phyloP scores from a whole-genome alignment of 768 basidiomycete species.

The Leccinum ochraceum region DNA sequence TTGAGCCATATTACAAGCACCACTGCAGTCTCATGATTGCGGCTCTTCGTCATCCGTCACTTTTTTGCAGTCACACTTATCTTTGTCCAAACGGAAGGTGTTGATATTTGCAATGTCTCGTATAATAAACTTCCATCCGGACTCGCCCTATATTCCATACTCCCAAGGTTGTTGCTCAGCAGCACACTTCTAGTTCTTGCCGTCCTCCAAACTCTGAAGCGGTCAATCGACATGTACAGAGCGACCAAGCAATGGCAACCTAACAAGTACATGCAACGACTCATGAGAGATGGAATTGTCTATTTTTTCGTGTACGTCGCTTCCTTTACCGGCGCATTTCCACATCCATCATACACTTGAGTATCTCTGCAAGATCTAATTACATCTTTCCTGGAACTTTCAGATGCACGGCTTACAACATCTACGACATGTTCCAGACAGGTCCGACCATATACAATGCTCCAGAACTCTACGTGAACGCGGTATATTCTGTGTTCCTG shows the following conservation, averaged over 20 bases:
- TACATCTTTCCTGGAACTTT: neutral
- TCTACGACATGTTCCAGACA: neutral
- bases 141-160: neutral
- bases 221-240: slow-evolving; percentile 4
- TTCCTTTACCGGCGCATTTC: neutral
- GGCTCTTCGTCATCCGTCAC: neutral
- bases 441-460: neutral
- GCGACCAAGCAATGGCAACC: slow-evolving; percentile 12
- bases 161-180: slow-evolving; percentile 2
- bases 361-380: neutral
- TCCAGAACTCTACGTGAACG: neutral
- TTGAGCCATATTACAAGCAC: neutral
- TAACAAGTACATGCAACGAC: slow-evolving; percentile 9
- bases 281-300: slow-evolving; percentile 8
- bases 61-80: neutral
- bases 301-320: slow-evolving; percentile 14
- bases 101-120: slow-evolving; percentile 2
- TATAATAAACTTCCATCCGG: neutral
- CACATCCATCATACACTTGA: neutral
- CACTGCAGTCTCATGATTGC: neutral
- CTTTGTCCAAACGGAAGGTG: neutral
- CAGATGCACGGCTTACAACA: neutral
- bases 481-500: neutral
- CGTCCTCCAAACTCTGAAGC: neutral
- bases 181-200: slow-evolving; percentile 1